Evolutionary conservation across 169 alveolate genomes (phyloP).

Genomic region (Miamiensis avidus): DNA sequence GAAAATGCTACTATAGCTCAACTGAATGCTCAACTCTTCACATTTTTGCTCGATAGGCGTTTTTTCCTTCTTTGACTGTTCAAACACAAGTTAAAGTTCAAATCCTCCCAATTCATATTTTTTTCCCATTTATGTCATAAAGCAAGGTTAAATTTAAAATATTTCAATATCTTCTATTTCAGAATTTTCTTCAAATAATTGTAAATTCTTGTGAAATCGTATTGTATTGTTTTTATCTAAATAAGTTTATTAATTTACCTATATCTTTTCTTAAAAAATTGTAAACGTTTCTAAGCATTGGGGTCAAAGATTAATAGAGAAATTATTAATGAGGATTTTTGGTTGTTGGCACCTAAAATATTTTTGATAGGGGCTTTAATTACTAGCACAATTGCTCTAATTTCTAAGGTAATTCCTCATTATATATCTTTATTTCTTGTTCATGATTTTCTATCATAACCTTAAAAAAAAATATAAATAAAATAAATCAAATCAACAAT

Average conservation of each 20-base stretch:
- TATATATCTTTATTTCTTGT: too few species aligned
- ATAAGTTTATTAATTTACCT: too few species aligned
- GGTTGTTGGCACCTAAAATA: neutral
- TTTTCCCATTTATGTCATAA: neutral
- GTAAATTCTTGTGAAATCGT: too few species aligned
- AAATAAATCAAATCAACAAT: neutral
- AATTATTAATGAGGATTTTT: neutral
- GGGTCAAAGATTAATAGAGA: neutral
- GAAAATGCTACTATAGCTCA: too few species aligned
- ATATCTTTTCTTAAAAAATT: neutral
- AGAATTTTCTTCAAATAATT: neutral
- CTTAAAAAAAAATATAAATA: neutral
- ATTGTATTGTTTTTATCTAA: too few species aligned
- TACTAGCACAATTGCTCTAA: neutral
- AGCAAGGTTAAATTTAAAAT: neutral
- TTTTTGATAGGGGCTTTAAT: neutral
- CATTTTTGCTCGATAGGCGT: neutral
- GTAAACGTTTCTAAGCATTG: neutral
- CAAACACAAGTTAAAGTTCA: neutral
- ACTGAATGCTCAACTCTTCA: neutral
- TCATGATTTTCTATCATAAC: neutral
- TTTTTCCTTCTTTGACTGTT: neutral
- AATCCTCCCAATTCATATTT: neutral
- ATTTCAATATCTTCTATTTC: neutral
- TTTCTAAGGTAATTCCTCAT: neutral